Percentiles rank a stretch among this genome's conserved stretches.
Evolutionary conservation across 2,329 filamentous ascomycete genomes (phyloP).

Genomic region (Talaromyces sp.): DNA sequence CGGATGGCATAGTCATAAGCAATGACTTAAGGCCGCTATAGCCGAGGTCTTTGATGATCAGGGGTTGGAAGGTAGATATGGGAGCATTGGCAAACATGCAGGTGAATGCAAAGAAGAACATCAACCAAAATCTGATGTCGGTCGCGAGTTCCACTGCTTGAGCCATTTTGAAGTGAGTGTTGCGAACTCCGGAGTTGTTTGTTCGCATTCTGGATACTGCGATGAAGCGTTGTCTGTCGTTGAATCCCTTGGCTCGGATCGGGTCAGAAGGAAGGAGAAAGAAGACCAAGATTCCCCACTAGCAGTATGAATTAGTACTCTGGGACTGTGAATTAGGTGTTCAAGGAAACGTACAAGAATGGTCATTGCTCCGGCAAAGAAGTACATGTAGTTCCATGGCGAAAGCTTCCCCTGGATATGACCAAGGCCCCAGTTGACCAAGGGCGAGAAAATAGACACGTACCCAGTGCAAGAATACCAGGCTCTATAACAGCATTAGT

Average conservation of each 20-base stretch:
- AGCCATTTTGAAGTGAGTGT: background rate
- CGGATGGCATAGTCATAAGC: background rate
- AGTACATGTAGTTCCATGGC: slow-evolving; percentile 12
- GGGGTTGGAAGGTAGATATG: background rate
- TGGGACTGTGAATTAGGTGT: background rate
- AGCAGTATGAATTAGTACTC: background rate
- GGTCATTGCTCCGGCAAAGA: slow-evolving; percentile 6
- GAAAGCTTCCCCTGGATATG: slow-evolving; percentile 2
- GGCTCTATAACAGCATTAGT: background rate
- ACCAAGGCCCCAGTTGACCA: slow-evolving; percentile 10
- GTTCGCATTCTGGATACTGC: slow-evolving; percentile 10
- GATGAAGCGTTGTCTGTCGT: slow-evolving; percentile 6
- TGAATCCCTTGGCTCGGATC: background rate
- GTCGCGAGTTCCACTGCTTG: background rate
- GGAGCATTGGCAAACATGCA: slow-evolving; percentile 8
- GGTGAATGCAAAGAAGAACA: slow-evolving; percentile 5
- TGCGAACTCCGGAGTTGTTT: slow-evolving; percentile 11
- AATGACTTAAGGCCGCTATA: background rate
- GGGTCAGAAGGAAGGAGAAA: slow-evolving; percentile 5
- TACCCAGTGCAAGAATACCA: slow-evolving; percentile 16
- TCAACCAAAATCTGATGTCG: slow-evolving; percentile 7
- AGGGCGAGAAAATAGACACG: slow-evolving; percentile 4
- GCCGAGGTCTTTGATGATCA: background rate
- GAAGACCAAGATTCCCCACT: background rate
- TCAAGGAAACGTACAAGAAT: background rate